Evolutionary conservation across 305 asterid species (phyloP), one percentile per base, ranked within the genome.

Genomic region (Stenogyne calaminthoides): DNA sequence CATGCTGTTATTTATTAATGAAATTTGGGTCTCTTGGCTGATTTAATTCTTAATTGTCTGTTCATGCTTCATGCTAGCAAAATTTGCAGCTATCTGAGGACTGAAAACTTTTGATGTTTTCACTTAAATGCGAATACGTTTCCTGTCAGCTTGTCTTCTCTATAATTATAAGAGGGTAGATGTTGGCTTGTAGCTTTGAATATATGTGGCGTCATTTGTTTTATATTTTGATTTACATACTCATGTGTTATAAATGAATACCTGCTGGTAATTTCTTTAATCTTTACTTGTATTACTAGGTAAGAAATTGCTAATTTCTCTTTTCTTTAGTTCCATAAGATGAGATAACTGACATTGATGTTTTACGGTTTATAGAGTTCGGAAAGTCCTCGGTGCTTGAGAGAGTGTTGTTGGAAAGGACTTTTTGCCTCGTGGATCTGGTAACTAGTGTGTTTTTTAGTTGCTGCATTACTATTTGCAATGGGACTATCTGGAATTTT

Each of bases 381-480:
- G 58, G 97, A 59, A 91, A 91, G 82, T 91, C 97, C 18, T 91
- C 97, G 0, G 97, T 91, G 15, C 91, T 91, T 18, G 97, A 91
- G n/a, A n/a, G 78, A 91, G 97, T 81, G 69, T 84, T 73, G 96
- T 91, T 1, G 97, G 96, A 39, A 89, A 91, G 84, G 97, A 91
- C 77, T 89, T 91, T 68, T 78, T 91, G 84, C 97, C 97, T 61
- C 93, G 97, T 77, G 97, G 97, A 84, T 91, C 97, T 36, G 97
- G 97, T 91, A 84, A 75, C 19, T 59, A 42, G 15, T 32, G 29
- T 47, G 18, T 69, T 71, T 57, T 9, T 42, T 27, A 65, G 20
- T 18, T 67, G 67, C 55, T 72, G 44, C 75, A 72, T 72, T 44
- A 60, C 42, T 22, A 16, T 57, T 68, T 72, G 71, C 57, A 64